Conservation (phyloP, 495 filamentous ascomycete genomes). For the Penicillium antarcticum region DNA sequence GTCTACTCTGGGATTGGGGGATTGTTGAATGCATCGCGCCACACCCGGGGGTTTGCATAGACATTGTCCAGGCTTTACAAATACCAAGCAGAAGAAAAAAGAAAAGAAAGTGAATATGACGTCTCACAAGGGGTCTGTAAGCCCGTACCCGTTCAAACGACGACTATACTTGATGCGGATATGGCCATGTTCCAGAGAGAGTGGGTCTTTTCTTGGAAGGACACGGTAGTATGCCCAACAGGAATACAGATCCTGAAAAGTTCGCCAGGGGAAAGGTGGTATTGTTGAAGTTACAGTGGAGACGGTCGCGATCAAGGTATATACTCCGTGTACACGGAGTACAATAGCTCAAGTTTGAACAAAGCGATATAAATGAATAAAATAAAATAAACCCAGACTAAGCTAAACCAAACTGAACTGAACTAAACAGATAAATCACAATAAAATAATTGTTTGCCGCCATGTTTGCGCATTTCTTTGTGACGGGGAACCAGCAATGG, state of each 20-base stretch:
- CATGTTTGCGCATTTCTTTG: background rate
- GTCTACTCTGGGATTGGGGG: constrained; percentile 44
- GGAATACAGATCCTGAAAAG: constrained; percentile 2
- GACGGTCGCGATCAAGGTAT: background rate
- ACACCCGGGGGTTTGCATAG: constrained; percentile 24
- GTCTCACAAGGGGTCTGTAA: constrained; percentile 3
- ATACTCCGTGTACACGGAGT: no score
- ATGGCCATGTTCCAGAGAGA: constrained; percentile 1
- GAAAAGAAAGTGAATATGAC: constrained; percentile 1
- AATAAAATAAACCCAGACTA: background rate
- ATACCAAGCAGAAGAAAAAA: background rate
- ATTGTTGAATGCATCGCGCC: constrained; percentile 24
- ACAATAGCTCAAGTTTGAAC: no score
- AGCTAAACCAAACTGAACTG: background rate
- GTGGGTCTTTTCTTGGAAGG: background rate
- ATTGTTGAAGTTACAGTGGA: constrained; percentile 4
- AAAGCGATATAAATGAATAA: background rate
- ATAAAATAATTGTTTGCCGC: background rate
- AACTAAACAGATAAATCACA: background rate
- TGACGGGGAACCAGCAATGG: background rate
- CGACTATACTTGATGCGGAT: constrained; percentile 10
- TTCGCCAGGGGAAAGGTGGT: constrained; percentile 7
- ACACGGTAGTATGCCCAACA: constrained; percentile 21
- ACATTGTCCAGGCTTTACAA: constrained; percentile 18
- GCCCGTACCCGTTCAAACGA: constrained; percentile 14